Evolutionary conservation across 1,284 basidiomycete species (phyloP), one percentile per base, ranked within the genome.

Genomic region (Chiua sp.): DNA sequence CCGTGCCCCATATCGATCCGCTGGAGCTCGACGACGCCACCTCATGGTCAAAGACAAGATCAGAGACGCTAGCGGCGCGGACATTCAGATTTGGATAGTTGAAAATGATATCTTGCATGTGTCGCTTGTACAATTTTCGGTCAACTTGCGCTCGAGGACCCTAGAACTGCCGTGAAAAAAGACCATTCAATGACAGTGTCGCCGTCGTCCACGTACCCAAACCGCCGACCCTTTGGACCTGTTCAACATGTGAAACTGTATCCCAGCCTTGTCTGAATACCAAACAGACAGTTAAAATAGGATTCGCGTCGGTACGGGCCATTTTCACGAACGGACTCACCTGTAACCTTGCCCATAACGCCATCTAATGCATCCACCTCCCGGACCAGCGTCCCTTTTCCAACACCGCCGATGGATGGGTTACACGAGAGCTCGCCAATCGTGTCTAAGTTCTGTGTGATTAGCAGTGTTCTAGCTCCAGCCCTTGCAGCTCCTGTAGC

Each of bases 371-470:
- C 94, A 71, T 97, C 94, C 3, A 96, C 87, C 73, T 97, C 94
- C 51, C 91, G 82, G 23, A 96, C 92, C 33, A 97, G 79, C 0
- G 91, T 95, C 13, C 94, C 94, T 75, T 97, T 96, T 4, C 94
- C 94, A 11, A 97, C 90, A 26, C 94, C 91, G 7, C 91, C 93
- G 62, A 94, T 90, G 2, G 91, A 93, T 4, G 94, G 94, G 72
- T 97, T 96, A 71, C 94, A 96, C 22, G 93, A 95, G 67, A 96
- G 81, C 69, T 94, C 93, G 44, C 94, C 94, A 44, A 96, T 85
- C 1, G 88, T 94, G 54, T 90, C 86, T 23, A 91, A 72, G 57
- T 84, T 88, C 68, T 94, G 92, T 0, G 94, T 96, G 55, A 97
- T 75, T 6, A 97, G 80, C 4, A 94, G 66, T 0, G 94, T 96